Conservation (phyloP, 352 stramenopile species). For the Globisporangium viniferum region DNA sequence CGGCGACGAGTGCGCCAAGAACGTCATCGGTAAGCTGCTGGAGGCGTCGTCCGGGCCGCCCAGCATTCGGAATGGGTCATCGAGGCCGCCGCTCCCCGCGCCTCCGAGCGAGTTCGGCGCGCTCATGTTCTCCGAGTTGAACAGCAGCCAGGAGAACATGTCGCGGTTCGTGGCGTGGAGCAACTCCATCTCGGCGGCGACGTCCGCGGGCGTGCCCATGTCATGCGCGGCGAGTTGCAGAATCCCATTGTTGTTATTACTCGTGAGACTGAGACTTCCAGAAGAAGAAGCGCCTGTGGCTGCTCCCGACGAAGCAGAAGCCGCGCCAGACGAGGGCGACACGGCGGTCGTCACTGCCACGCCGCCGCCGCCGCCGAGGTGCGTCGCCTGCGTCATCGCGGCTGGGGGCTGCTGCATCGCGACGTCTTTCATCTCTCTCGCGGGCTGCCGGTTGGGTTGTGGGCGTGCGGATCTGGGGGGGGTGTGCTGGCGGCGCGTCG, state of each 20-base stretch:
- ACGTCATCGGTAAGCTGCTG: constrained; percentile 30
- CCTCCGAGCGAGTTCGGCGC: constrained; percentile 24
- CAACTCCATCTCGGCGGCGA: constrained; percentile 58
- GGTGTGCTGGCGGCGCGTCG: neutral
- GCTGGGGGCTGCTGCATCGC: constrained; percentile 12
- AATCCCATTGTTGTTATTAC: neutral
- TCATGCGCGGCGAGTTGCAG: constrained; percentile 18
- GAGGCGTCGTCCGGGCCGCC: constrained; percentile 21
- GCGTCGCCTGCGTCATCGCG: constrained; percentile 12
- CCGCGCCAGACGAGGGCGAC: constrained; percentile 2
- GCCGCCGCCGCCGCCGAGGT: constrained; percentile 9
- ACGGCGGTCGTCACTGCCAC: constrained; percentile 2
- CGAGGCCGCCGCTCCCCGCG: constrained; percentile 17
- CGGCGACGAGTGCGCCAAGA: constrained; percentile 26
- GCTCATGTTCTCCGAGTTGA: constrained; percentile 84
- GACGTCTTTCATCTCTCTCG: constrained; percentile 17
- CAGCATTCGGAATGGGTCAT: constrained; percentile 74
- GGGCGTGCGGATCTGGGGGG: neutral
- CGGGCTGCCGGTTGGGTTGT: constrained; percentile 8
- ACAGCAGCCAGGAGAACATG: constrained; percentile 85
- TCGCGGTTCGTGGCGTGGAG: constrained; percentile 68
- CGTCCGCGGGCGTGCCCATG: constrained; percentile 27
- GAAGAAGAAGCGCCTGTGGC: neutral
- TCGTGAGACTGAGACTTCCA: neutral
- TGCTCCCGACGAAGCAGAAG: neutral